Evolutionary conservation across 345 rosid genomes (phyloP).

Genomic region (Brassica juncea): DNA sequence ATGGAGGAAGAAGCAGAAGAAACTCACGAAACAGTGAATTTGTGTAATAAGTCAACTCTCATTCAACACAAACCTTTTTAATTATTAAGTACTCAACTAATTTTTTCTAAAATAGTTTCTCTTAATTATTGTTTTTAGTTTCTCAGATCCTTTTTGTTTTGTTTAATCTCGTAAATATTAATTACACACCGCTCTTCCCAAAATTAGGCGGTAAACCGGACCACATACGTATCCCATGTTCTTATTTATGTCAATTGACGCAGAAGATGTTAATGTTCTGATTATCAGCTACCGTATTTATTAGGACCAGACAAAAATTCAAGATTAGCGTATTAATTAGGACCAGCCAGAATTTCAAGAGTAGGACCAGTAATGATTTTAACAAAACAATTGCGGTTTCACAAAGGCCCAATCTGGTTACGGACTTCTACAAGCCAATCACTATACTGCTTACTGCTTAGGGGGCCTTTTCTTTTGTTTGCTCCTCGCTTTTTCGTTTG

Average conservation of each 20-base stretch:
- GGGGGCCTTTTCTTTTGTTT: background rate
- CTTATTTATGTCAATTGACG: background rate
- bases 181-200: background rate
- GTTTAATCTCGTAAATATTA: background rate
- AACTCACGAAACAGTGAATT: constrained; percentile 14
- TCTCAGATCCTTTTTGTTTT: background rate
- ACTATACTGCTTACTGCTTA: background rate
- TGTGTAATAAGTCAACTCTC: background rate
- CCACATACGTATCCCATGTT: constrained; percentile 2
- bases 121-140: background rate
- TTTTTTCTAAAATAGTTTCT: background rate
- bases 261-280: background rate
- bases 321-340: background rate
- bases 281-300: background rate
- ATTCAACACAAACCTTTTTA: background rate
- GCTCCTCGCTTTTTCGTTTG: background rate
- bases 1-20: background rate
- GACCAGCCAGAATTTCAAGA: background rate
- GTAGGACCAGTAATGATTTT: background rate
- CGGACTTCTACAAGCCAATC: background rate
- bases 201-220: constrained; percentile 3
- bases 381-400: background rate
- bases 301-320: background rate
- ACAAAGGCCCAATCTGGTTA: background rate
- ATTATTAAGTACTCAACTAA: too few species aligned